Conservation (phyloP, 805 yeast species). For the Naumovozyma baii region DNA sequence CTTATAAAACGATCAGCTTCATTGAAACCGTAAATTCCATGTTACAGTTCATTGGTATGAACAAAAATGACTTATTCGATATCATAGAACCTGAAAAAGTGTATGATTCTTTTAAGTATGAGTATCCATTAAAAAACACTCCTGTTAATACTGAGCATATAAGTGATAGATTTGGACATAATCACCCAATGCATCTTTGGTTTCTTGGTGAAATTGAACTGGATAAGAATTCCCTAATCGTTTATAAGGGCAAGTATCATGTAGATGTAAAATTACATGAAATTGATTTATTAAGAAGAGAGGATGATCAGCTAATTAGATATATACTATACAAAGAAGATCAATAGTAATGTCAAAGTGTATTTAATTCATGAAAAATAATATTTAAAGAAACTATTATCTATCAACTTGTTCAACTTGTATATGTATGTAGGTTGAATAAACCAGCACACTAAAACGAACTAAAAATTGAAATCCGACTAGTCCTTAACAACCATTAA, state of each 20-base stretch:
- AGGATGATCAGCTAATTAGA: constrained; percentile 19
- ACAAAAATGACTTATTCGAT: constrained; percentile 18
- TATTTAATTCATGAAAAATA: constrained; percentile 1
- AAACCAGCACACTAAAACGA: too few relatives aligned
- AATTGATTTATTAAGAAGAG: constrained; percentile 23
- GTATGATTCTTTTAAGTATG: constrained; percentile 23
- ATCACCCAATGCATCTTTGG: constrained; percentile 22
- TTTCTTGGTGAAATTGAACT: constrained; percentile 24
- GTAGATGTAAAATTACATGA: constrained; percentile 24
- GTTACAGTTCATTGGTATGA: constrained; percentile 15
- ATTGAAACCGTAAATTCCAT: constrained; percentile 9
- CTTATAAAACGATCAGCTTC: constrained; percentile 17
- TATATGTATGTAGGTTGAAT: too few relatives aligned
- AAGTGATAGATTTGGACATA: constrained; percentile 1
- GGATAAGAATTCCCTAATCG: constrained; percentile 14
- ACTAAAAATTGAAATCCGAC: too few relatives aligned
- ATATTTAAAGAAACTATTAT: neutral
- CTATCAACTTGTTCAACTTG: too few relatives aligned
- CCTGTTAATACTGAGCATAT: constrained; percentile 10
- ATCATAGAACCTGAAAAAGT: constrained; percentile 19
- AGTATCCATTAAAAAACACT: constrained; percentile 15
- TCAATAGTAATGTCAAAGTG: constrained; percentile 4
- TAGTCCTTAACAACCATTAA: too few relatives aligned
- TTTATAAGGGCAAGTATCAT: constrained; percentile 27
- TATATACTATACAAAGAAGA: constrained; percentile 22